phyloP scores from a whole-genome alignment of 83 land plant genomes.

The Thuja plicata region DNA sequence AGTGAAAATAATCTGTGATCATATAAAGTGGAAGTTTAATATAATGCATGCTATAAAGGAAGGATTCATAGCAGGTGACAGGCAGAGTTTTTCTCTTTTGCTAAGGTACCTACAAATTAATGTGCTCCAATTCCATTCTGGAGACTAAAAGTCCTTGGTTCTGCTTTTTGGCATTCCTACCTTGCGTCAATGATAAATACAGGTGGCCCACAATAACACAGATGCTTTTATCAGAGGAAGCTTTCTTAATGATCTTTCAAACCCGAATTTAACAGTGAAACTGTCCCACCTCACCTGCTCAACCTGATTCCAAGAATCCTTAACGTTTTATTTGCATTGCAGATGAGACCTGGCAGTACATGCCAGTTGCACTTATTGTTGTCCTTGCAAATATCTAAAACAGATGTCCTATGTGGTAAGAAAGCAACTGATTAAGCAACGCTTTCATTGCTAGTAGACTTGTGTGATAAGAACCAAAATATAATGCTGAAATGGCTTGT shows the following conservation, averaged over 20 bases:
- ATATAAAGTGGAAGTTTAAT: neutral
- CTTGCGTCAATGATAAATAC: neutral
- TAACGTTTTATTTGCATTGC: neutral
- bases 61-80: neutral
- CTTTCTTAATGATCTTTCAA: neutral
- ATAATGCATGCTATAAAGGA: neutral
- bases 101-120: neutral
- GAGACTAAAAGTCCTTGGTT: neutral
- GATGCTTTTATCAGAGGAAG: neutral
- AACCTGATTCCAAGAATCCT: neutral
- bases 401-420: neutral
- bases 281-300: neutral
- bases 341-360: neutral
- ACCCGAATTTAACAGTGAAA: neutral
- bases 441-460: neutral
- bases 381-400: neutral
- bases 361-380: neutral
- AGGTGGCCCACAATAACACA: neutral
- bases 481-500: neutral
- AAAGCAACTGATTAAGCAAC: neutral
- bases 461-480: neutral
- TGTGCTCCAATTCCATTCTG: neutral
- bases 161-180: neutral
- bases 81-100: neutral
- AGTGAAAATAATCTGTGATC: neutral